A percentile compares a stretch with the other conserved stretches of the same genome.
These are phyloP conservation scores for Metarhizium robertsii DNA, from an alignment of 2,329 filamentous ascomycete genomes.

Conservation along the genomic window DNA sequence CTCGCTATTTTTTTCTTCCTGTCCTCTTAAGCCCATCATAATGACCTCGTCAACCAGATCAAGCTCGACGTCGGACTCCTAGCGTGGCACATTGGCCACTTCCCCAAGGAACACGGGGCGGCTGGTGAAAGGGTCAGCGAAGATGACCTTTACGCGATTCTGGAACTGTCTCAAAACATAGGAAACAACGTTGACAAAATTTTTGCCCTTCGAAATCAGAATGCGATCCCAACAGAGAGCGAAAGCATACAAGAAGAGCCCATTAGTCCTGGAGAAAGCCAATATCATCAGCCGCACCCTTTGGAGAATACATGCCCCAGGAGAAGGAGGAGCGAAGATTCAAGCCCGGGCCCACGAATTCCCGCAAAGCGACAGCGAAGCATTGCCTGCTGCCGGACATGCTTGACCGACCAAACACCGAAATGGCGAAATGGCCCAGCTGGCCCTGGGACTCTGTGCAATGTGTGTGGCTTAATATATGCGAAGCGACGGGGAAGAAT, in stretches of 20 bases:
- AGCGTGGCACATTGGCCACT: slow-evolving; percentile 7
- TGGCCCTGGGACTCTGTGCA: slow-evolving; percentile 62
- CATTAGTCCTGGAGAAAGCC: neutral
- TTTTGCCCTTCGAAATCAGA: slow-evolving; percentile 7
- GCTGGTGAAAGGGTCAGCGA: slow-evolving; percentile 4
- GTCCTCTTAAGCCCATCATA: neutral
- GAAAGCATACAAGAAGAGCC: neutral
- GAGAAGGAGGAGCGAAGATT: neutral
- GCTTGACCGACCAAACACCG: slow-evolving; percentile 65
- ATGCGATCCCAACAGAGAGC: neutral
- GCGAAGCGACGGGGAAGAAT: slow-evolving; percentile 14
- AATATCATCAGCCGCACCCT: neutral
- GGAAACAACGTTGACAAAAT: slow-evolving; percentile 7
- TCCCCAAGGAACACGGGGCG: slow-evolving; percentile 4
- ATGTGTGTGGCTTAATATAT: slow-evolving; percentile 56
- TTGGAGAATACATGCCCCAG: neutral
- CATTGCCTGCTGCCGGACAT: slow-evolving; percentile 29
- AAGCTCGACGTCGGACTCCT: slow-evolving; percentile 8
- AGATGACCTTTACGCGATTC: slow-evolving; percentile 8
- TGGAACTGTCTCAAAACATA: slow-evolving; percentile 8
- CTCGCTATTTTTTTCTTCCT: neutral
- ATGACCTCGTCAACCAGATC: slow-evolving; percentile 2
- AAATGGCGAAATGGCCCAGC: slow-evolving; percentile 69
- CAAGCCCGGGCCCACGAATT: neutral
- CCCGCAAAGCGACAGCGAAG: slow-evolving; percentile 3